Conservation (phyloP, 1,139 yeast species). For the Keqinozyma sinolaborantium region DNA sequence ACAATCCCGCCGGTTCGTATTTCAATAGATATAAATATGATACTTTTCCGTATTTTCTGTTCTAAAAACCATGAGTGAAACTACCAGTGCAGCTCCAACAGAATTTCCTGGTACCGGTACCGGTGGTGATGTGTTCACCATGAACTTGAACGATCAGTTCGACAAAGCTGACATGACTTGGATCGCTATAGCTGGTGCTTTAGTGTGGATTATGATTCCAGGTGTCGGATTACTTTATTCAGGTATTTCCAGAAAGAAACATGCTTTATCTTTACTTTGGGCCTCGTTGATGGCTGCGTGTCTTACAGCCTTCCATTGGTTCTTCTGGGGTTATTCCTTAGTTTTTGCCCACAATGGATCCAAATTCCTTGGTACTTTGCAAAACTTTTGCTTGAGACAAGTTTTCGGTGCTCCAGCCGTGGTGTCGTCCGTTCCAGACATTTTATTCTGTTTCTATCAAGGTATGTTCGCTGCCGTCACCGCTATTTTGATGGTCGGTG, state of each 20-base stretch:
- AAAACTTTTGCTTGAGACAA: constrained; percentile 73
- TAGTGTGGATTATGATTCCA: constrained; percentile 94
- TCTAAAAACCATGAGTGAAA: not conserved
- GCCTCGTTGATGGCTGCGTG: constrained; percentile 89
- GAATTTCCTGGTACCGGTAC: constrained; percentile 50
- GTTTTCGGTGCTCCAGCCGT: constrained; percentile 80
- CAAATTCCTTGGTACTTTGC: constrained; percentile 72
- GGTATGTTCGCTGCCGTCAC: constrained; percentile 95
- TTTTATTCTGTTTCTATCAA: constrained; percentile 84
- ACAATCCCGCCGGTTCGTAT: too few relatives aligned
- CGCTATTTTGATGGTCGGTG: constrained; percentile 92
- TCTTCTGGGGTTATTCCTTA: constrained; percentile 94
- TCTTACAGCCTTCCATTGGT: constrained; percentile 88
- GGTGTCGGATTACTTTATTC: constrained; percentile 90
- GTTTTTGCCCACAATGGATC: constrained; percentile 75
- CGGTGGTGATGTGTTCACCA: constrained; percentile 76
- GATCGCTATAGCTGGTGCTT: constrained; percentile 71
- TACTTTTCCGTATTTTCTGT: too few relatives aligned
- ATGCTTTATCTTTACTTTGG: constrained; percentile 87
- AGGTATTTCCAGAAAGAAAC: constrained; percentile 89
- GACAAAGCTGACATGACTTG: constrained; percentile 82
- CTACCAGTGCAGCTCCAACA: constrained; percentile 3
- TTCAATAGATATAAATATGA: too few relatives aligned
- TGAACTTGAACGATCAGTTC: constrained; percentile 71
- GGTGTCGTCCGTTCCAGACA: constrained; percentile 73